Conservation (phyloP, 768 basidiomycete species). For the Lanmaoa rubissima region DNA sequence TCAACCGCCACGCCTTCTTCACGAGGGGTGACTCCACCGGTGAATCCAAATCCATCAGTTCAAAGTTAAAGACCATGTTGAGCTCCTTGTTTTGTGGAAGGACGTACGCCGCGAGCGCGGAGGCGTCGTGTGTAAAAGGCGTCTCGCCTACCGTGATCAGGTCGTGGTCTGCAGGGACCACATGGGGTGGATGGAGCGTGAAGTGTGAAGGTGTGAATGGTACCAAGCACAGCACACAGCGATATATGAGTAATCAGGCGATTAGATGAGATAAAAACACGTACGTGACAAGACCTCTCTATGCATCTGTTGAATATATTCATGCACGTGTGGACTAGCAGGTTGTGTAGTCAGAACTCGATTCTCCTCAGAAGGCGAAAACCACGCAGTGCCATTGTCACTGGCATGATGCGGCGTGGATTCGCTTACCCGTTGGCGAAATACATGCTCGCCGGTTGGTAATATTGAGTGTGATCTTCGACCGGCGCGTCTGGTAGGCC, state of each 20-base stretch:
- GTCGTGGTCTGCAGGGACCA: conserved; percentile 42
- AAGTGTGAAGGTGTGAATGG: not conserved
- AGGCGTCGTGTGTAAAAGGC: conserved; percentile 53
- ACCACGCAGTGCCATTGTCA: not conserved
- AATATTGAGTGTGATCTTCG: conserved; percentile 45
- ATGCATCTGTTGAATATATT: conserved; percentile 68
- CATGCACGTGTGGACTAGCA: conserved; percentile 61
- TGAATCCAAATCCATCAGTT: conserved; percentile 58
- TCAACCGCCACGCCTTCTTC: conserved; percentile 48
- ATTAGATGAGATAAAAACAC: conserved; percentile 27
- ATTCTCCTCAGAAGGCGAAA: conserved; percentile 5
- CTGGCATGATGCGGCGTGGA: conserved; percentile 8
- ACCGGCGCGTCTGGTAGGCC: conserved; percentile 69
- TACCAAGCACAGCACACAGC: not conserved
- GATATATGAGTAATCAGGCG: conserved; percentile 9
- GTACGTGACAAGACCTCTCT: conserved; percentile 55
- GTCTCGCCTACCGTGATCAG: conserved; percentile 68
- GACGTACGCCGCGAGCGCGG: conserved; percentile 53
- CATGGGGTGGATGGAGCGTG: conserved; percentile 4
- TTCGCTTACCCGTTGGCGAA: conserved; percentile 57
- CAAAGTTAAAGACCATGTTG: conserved; percentile 66
- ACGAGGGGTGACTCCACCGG: conserved; percentile 41
- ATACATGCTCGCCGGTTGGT: conserved; percentile 52
- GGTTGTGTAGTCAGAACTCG: not conserved
- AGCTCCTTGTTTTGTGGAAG: conserved; percentile 58